phyloP scores from a whole-genome alignment of 352 stramenopile species.

The Globisporangium parvum region DNA sequence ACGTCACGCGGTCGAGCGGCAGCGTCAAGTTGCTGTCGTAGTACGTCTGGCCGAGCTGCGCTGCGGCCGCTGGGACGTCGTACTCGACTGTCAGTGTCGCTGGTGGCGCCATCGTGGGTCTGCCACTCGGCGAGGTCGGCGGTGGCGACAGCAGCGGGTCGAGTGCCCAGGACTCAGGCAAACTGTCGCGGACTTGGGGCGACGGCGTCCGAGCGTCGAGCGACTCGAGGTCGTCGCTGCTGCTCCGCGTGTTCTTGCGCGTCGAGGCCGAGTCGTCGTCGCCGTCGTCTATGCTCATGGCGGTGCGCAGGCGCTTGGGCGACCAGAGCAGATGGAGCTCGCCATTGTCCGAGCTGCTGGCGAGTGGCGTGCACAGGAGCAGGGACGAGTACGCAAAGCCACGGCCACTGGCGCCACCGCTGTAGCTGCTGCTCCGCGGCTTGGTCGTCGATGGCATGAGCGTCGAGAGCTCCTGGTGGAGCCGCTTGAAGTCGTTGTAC shows the following conservation, averaged over 20 bases:
- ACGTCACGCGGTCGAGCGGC: conserved; percentile 48
- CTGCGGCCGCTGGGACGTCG: conserved; percentile 2
- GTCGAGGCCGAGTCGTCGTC: conserved; percentile 14
- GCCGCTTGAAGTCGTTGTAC: conserved; percentile 70
- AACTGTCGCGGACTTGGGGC: neutral
- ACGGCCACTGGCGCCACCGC: neutral
- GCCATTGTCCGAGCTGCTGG: conserved; percentile 4
- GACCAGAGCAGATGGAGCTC: conserved; percentile 53
- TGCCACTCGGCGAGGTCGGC: neutral
- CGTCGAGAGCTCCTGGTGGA: conserved; percentile 46
- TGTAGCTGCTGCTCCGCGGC: conserved; percentile 15
- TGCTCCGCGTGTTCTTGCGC: conserved; percentile 9
- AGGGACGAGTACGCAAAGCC: conserved; percentile 33
- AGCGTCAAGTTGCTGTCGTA: conserved; percentile 38
- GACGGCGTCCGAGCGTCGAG: neutral
- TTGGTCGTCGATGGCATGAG: conserved; percentile 36
- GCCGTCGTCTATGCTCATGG: conserved; percentile 10
- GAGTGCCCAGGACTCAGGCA: neutral
- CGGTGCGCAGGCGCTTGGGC: conserved; percentile 20
- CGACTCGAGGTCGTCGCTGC: conserved; percentile 5
- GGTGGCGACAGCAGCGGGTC: neutral
- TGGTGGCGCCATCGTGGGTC: neutral
- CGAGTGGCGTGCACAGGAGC: conserved; percentile 49
- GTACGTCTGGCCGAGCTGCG: conserved; percentile 19
- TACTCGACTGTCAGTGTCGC: conserved; percentile 8